Evolutionary conservation across 148 eudicot species (phyloP).

Genomic region (Rhododendron ferrugineum): DNA sequence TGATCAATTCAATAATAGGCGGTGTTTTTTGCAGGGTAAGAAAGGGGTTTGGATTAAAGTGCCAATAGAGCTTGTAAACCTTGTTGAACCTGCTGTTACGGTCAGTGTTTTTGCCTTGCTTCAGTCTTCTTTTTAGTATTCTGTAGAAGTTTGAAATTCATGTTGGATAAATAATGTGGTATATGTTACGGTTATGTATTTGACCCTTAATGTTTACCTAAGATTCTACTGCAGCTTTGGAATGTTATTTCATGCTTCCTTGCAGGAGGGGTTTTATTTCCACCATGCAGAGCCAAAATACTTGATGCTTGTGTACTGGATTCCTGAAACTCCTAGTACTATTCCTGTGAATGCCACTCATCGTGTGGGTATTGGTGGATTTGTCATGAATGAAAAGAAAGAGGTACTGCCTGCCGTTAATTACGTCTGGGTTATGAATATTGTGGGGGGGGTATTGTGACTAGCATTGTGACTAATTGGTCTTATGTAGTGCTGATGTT

Average conservation of each 20-base stretch:
- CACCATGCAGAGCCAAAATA: conserved; percentile 81
- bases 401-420: conserved; percentile 41
- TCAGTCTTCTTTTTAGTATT: neutral
- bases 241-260: neutral
- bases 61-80: conserved; percentile 61
- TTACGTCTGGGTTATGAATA: neutral
- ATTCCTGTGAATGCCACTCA: conserved; percentile 62
- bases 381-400: conserved; percentile 53
- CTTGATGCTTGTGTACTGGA: conserved; percentile 76
- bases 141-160: neutral
- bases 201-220: neutral
- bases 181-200: neutral
- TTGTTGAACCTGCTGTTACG: conserved; percentile 65
- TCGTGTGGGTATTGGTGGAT: conserved; percentile 70
- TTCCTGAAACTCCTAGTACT: conserved; percentile 42
- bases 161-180: neutral
- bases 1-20: neutral
- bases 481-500: neutral
- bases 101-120: conserved; percentile 7
- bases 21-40: conserved; percentile 45
- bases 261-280: conserved; percentile 76
- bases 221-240: neutral
- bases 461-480: neutral
- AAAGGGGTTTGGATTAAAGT: conserved; percentile 76
- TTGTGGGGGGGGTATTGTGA: neutral